These are phyloP conservation scores for Trichoderma atroviride DNA, from an alignment of 2,329 filamentous ascomycete species.

Conservation along the genomic window DNA sequence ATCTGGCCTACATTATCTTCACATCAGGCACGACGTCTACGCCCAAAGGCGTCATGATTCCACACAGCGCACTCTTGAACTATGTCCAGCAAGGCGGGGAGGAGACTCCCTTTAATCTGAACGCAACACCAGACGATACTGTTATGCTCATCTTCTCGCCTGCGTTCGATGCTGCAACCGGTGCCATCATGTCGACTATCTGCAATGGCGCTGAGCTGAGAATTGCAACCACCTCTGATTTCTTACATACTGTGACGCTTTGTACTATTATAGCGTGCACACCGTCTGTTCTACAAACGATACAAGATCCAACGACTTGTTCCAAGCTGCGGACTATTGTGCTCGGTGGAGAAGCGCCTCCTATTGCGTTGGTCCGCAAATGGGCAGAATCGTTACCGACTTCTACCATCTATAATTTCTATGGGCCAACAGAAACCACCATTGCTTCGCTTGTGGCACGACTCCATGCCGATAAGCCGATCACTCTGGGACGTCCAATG, in stretches of 20 bases:
- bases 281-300: neutral
- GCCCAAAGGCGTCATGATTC: constrained; percentile 10
- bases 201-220: constrained; percentile 4
- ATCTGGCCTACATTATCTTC: constrained; percentile 9
- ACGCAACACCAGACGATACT: neutral
- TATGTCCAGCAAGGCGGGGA: constrained; percentile 2
- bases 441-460: constrained; percentile 4
- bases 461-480: neutral
- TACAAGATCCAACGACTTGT: neutral
- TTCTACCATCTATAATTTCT: constrained; percentile 4
- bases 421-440: constrained; percentile 3
- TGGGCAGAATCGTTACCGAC: constrained; percentile 1
- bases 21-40: constrained; percentile 15
- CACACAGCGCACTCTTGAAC: constrained; percentile 7
- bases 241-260: neutral
- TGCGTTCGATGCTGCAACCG: neutral
- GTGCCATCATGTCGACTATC: neutral
- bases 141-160: constrained; percentile 7
- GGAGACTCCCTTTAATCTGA: neutral
- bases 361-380: neutral
- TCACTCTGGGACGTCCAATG: constrained; percentile 5
- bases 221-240: constrained; percentile 5
- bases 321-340: neutral
- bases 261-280: constrained; percentile 4
- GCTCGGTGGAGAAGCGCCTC: constrained; percentile 8